These are phyloP conservation scores for Craterostigma plantagineum DNA, from an alignment of 257 asterid genomes.

Conservation along the genomic window DNA sequence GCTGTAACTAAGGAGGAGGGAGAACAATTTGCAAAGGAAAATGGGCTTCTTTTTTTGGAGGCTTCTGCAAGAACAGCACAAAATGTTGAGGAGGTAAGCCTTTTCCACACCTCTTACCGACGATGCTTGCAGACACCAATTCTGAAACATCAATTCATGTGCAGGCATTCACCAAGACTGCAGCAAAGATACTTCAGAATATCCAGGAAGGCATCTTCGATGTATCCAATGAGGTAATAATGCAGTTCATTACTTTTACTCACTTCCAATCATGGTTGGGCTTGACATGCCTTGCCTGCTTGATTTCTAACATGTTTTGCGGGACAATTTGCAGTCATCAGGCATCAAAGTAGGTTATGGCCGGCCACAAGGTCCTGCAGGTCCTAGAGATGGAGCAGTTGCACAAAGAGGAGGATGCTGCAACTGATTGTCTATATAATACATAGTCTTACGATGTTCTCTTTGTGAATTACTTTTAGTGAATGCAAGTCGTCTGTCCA, in stretches of 20 bases:
- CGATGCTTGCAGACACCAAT: no score
- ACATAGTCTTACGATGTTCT: slow-evolving; percentile 5
- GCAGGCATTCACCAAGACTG: slow-evolving; percentile 56
- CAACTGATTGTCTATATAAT: slow-evolving; percentile 18
- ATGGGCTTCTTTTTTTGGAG: no score
- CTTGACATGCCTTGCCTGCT: slow-evolving; percentile 1
- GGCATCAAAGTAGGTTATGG: slow-evolving; percentile 43
- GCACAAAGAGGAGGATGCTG: slow-evolving; percentile 60
- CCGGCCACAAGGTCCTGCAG: no score
- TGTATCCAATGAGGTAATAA: slow-evolving; percentile 53
- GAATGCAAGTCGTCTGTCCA: no score
- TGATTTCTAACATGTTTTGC: not conserved
- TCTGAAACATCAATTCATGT: not conserved
- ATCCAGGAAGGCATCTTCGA: slow-evolving; percentile 64
- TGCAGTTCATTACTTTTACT: not conserved
- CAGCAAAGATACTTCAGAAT: slow-evolving; percentile 49
- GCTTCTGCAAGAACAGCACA: slow-evolving; percentile 39
- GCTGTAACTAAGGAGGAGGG: slow-evolving; percentile 80
- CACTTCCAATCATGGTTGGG: slow-evolving; percentile 1
- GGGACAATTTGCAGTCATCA: slow-evolving; percentile 32
- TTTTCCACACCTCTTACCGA: no score
- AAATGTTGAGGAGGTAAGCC: slow-evolving; percentile 57
- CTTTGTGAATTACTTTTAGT: not conserved
- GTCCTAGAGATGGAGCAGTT: slow-evolving; percentile 32
- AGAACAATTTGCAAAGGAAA: slow-evolving; percentile 48